Conservation (phyloP, 2,329 filamentous ascomycete genomes). For the Pseudogymnoascus sp. region DNA sequence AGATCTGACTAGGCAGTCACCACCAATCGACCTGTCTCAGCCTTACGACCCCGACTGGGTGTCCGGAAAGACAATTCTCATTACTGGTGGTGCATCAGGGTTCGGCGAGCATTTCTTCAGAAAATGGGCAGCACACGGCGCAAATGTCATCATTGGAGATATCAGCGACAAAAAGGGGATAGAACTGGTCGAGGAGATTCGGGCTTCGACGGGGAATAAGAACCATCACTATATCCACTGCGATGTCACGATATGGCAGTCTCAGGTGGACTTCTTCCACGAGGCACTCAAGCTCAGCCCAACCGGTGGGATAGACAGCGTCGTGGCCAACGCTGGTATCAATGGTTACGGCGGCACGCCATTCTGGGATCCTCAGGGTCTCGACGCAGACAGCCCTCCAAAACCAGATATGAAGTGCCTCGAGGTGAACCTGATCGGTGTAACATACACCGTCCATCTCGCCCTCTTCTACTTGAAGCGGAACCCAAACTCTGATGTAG, state of each 20-base stretch:
- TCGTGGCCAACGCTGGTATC: slow-evolving; percentile 61
- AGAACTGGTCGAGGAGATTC: slow-evolving; percentile 45
- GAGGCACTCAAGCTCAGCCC: slow-evolving; percentile 46
- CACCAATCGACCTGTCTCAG: slow-evolving; percentile 37
- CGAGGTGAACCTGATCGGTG: slow-evolving; percentile 56
- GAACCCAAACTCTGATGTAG: slow-evolving; percentile 37
- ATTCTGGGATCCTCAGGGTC: slow-evolving; percentile 38
- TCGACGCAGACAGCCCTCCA: slow-evolving; percentile 38
- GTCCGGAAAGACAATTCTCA: slow-evolving; percentile 48
- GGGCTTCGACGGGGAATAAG: slow-evolving; percentile 33
- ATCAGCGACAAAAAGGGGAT: slow-evolving; percentile 48
- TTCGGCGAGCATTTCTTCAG: slow-evolving; percentile 48
- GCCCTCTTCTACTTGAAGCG: slow-evolving; percentile 50
- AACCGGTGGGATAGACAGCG: slow-evolving; percentile 49
- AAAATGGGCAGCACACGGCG: slow-evolving; percentile 47
- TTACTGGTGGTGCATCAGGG: slow-evolving; percentile 57
- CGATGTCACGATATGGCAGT: slow-evolving; percentile 58
- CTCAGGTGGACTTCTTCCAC: slow-evolving; percentile 56
- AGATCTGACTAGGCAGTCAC: slow-evolving; percentile 18
- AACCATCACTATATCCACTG: slow-evolving; percentile 50
- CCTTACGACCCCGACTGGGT: slow-evolving; percentile 40
- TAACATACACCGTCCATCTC: slow-evolving; percentile 57
- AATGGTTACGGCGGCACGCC: slow-evolving; percentile 31
- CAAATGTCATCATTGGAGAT: slow-evolving; percentile 56
- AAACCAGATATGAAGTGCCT: slow-evolving; percentile 46